These are phyloP conservation scores for Alternaria triticina DNA, from an alignment of 2,329 filamentous ascomycete species.

Conservation along the genomic window DNA sequence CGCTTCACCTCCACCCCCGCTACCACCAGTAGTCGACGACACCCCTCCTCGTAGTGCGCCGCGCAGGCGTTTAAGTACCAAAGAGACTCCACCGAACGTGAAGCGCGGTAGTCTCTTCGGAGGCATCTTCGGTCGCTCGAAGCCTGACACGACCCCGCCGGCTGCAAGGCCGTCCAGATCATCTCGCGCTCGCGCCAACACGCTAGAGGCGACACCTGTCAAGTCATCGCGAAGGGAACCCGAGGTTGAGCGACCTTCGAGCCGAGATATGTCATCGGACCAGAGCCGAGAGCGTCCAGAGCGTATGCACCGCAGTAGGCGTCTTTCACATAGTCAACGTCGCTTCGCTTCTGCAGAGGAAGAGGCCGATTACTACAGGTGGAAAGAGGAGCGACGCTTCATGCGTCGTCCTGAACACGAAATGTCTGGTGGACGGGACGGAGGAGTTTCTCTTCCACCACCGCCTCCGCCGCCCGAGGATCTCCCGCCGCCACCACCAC, in stretches of 20 bases:
- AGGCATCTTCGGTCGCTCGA: constrained; percentile 42
- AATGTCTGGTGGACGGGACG: constrained; percentile 36
- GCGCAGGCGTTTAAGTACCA: constrained; percentile 34
- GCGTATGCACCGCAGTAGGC: constrained; percentile 39
- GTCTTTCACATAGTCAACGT: constrained; percentile 34
- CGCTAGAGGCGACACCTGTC: constrained; percentile 22
- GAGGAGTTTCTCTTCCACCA: constrained; percentile 26
- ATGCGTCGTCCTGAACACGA: constrained; percentile 33
- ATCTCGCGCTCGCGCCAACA: constrained; percentile 33
- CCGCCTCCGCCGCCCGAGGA: constrained; percentile 22
- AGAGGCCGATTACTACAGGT: constrained; percentile 40
- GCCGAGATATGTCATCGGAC: constrained; percentile 41
- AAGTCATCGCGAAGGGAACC: constrained; percentile 25
- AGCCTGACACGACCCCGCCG: constrained; percentile 34
- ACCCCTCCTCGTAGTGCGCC: constrained; percentile 30
- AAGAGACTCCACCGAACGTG: constrained; percentile 32
- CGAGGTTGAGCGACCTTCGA: constrained; percentile 32
- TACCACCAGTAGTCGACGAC: constrained; percentile 23
- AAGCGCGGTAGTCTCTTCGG: constrained; percentile 41
- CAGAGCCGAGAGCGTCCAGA: constrained; percentile 42
- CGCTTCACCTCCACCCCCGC: constrained; percentile 10
- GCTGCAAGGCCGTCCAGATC: constrained; percentile 32
- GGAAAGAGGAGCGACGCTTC: constrained; percentile 39
- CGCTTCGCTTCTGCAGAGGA: constrained; percentile 39
- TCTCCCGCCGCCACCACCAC: constrained; percentile 23